These are phyloP conservation scores for Talaromyces sp. DNA, from an alignment of 2,329 filamentous ascomycete species.

Conservation along the genomic window DNA sequence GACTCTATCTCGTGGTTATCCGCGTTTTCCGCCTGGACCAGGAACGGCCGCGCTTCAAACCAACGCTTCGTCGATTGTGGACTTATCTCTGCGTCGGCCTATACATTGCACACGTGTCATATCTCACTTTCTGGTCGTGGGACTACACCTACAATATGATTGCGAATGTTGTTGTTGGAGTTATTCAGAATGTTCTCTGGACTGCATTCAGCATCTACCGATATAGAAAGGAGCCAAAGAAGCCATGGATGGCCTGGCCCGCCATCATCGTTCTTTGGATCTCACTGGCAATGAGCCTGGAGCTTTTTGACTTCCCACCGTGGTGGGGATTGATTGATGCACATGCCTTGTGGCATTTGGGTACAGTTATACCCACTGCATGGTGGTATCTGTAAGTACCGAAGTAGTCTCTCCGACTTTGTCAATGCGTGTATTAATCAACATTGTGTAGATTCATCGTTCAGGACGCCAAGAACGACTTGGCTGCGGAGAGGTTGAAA, in stretches of 20 bases:
- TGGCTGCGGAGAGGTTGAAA: slow-evolving; percentile 70
- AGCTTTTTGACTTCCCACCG: slow-evolving; percentile 90
- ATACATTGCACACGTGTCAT: slow-evolving; percentile 74
- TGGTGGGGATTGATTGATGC: slow-evolving; percentile 80
- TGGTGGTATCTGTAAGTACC: slow-evolving; percentile 88
- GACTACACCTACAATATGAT: slow-evolving; percentile 98
- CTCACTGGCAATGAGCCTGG: slow-evolving; percentile 88
- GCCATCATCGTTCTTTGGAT: slow-evolving; percentile 90
- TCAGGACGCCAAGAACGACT: slow-evolving; percentile 78
- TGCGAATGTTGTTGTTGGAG: slow-evolving; percentile 79
- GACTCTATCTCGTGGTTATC: slow-evolving; percentile 79
- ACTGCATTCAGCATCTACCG: slow-evolving; percentile 73
- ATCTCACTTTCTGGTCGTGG: slow-evolving; percentile 82
- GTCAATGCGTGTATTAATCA: slow-evolving; percentile 24
- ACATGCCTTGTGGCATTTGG: slow-evolving; percentile 92
- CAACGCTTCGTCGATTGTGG: slow-evolving; percentile 67
- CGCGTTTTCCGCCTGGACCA: slow-evolving; percentile 79
- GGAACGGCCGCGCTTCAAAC: slow-evolving; percentile 44
- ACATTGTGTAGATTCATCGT: slow-evolving; percentile 67
- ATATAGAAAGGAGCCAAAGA: slow-evolving; percentile 64
- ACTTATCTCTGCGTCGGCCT: slow-evolving; percentile 66
- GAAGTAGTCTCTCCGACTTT: not conserved
- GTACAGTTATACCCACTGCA: slow-evolving; percentile 81
- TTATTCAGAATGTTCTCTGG: slow-evolving; percentile 81
- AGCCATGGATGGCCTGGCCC: slow-evolving; percentile 82